Evolutionary conservation across 257 asterid species (phyloP), one percentile per base, ranked within the genome.

Genomic region (Nicotiana noctiflora): DNA sequence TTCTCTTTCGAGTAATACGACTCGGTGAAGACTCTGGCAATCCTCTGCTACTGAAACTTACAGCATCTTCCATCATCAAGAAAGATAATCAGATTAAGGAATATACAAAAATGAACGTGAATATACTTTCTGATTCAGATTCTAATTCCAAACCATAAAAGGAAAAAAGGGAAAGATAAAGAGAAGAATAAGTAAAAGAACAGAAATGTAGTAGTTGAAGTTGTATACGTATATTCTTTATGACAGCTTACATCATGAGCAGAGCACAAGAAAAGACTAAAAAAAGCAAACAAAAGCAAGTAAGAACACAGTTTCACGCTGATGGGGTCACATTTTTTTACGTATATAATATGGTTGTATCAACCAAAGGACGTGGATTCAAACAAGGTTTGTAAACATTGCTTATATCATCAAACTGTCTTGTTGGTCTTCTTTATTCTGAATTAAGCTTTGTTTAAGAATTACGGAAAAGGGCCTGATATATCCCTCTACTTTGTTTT

Each of bases 111-210:
- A 40, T 6, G 37, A 74, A 74, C 27, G 60, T 23, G 78, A 49
- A 74, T 74, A 74, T 93, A 89, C 91, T 94, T 82, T 81, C 85
- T 77, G 92, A 93, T 92, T 89, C 97, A 89, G 94, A 92, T 93
- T 90, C 92, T 88, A 68, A 81, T 81, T 82, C 46, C 46, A 7
- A 81, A 46, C 70, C 81, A 80, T 77, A 70, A 51, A 82, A 57
- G 46, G 81, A 83, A 61, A 66, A 80, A 82, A 77, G 2, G 56
- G 84, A 80, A 80, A 80, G 77, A 34, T 4, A 74, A 15, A 52
- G 75, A 78, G 65, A 32, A 11, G 75, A 83, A 76, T 64, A 59
- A 68, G 14, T 10, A 5, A 13, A 25, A 3, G 32, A 62, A 79
- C 6, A 15, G 2, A 14, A 9, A 31, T 21, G 8, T 67, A 79